Percentiles rank a stretch among this genome's conserved stretches.
These are phyloP conservation scores for Microsporum audouinii DNA, from an alignment of 2,329 filamentous ascomycete genomes.

Conservation along the genomic window DNA sequence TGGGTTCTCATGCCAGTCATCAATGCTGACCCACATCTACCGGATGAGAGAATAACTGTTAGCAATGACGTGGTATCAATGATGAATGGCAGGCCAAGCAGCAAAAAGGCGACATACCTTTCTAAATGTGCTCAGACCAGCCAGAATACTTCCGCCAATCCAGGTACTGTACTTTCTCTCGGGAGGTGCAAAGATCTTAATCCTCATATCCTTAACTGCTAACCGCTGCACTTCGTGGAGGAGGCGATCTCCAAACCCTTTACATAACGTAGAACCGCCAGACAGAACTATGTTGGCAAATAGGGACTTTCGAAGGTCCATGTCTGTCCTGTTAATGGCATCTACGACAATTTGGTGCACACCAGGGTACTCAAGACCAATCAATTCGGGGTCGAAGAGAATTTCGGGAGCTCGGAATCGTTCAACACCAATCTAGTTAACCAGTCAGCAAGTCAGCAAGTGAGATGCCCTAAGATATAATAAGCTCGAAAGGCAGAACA, in stretches of 20 bases:
- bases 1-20: constrained; percentile 99
- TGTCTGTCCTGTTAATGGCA: constrained; percentile 84
- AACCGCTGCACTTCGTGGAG: constrained; percentile 84
- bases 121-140: constrained; percentile 92
- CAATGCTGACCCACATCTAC: constrained; percentile 99
- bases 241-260: constrained; percentile 88
- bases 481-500: not conserved
- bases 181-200: constrained; percentile 96
- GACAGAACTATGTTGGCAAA: constrained; percentile 97
- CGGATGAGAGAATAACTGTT: constrained; percentile 9
- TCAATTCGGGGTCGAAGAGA: constrained; percentile 92
- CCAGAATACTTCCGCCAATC: constrained; percentile 96
- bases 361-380: constrained; percentile 90
- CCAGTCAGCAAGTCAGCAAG: not conserved
- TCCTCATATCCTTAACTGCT: constrained; percentile 97
- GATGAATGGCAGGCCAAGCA: not conserved
- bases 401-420: constrained; percentile 95
- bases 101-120: constrained; percentile 53
- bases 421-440: constrained; percentile 69
- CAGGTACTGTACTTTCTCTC: constrained; percentile 98
- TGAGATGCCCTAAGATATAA: no score
- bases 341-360: constrained; percentile 98
- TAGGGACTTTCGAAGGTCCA: constrained; percentile 85
- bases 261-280: constrained; percentile 88
- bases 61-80: not conserved